Evolutionary conservation across 176 grass and related monocot species (phyloP).

Genomic region (Eleusine coracana): DNA sequence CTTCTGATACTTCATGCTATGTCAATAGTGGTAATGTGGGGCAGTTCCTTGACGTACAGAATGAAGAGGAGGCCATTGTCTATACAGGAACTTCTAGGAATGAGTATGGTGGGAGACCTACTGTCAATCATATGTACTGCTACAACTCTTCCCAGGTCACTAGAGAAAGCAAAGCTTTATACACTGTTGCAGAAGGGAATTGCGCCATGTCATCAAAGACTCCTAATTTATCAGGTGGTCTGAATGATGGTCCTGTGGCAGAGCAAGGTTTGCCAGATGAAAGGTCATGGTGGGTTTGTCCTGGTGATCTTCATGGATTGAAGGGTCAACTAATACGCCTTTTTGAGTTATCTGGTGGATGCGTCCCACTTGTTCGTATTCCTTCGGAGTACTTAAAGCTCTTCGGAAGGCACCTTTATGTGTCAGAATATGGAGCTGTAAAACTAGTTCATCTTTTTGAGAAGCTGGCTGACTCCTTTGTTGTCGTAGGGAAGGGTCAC

Average conservation of each 20-base stretch:
- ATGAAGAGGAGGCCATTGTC: slow-evolving; percentile 73
- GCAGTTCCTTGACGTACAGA: slow-evolving; percentile 42
- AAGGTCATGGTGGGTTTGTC: slow-evolving; percentile 68
- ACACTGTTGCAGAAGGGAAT: slow-evolving; percentile 40
- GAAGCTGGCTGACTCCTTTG: slow-evolving; percentile 76
- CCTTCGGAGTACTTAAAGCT: slow-evolving; percentile 77
- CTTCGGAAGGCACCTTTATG: slow-evolving; percentile 73
- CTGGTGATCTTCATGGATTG: slow-evolving; percentile 76
- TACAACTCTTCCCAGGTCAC: slow-evolving; percentile 51
- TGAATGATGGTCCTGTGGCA: slow-evolving; percentile 37
- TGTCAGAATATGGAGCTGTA: slow-evolving; percentile 67
- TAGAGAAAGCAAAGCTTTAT: slow-evolving; percentile 52
- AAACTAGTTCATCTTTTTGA: slow-evolving; percentile 66
- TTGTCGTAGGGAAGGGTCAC: slow-evolving; percentile 79
- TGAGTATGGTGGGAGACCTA: slow-evolving; percentile 48
- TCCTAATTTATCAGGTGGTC: slow-evolving; percentile 50
- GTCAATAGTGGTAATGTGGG: slow-evolving; percentile 33
- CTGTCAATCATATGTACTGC: slow-evolving; percentile 49
- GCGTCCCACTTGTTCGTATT: slow-evolving; percentile 68
- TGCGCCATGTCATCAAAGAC: slow-evolving; percentile 46
- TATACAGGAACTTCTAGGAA: slow-evolving; percentile 61
- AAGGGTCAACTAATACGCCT: slow-evolving; percentile 69
- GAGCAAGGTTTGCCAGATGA: slow-evolving; percentile 49
- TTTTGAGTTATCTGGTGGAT: slow-evolving; percentile 74
- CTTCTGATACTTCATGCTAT: slow-evolving; percentile 48